Conservation (phyloP, 2,329 filamentous ascomycete species). For the Pestalotiopsis sp. region DNA sequence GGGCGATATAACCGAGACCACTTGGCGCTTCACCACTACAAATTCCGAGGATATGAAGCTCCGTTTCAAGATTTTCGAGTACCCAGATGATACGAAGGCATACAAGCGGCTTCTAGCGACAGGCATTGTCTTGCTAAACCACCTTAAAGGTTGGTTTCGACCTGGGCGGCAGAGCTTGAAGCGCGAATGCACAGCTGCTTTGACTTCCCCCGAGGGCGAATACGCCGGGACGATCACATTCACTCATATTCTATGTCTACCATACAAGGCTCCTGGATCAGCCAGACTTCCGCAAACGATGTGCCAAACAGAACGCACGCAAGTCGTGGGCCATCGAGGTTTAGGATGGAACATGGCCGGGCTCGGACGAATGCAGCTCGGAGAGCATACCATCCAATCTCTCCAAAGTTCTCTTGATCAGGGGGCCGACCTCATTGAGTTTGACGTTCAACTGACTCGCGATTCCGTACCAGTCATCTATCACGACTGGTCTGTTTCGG, state of each 20-base stretch:
- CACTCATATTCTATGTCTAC: constrained; percentile 14
- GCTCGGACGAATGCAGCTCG: constrained; percentile 10
- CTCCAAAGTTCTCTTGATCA: constrained; percentile 11
- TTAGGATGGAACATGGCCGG: constrained; percentile 9
- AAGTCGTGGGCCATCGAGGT: constrained; percentile 17
- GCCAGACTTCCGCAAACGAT: constrained; percentile 11
- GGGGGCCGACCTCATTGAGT: constrained; percentile 8
- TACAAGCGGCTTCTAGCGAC: not conserved
- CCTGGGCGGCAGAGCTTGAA: constrained; percentile 16
- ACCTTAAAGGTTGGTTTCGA: constrained; percentile 15
- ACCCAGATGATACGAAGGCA: not conserved
- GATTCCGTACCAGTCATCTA: constrained; percentile 14
- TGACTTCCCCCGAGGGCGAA: constrained; percentile 6
- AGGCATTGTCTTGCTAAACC: constrained; percentile 5
- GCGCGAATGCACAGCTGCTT: constrained; percentile 13
- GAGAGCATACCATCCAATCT: constrained; percentile 14
- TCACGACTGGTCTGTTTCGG: constrained; percentile 13
- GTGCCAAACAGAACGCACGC: constrained; percentile 6
- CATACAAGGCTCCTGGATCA: not conserved
- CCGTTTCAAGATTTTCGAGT: constrained; percentile 14
- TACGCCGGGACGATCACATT: constrained; percentile 12
- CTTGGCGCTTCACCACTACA: constrained; percentile 12
- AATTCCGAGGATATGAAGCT: constrained; percentile 9
- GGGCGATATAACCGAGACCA: constrained; percentile 12
- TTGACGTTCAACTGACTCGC: constrained; percentile 12